Percentiles rank a stretch among this genome's conserved stretches.
Conservation (phyloP, 805 yeast species). For the Candida tallmaniae region DNA sequence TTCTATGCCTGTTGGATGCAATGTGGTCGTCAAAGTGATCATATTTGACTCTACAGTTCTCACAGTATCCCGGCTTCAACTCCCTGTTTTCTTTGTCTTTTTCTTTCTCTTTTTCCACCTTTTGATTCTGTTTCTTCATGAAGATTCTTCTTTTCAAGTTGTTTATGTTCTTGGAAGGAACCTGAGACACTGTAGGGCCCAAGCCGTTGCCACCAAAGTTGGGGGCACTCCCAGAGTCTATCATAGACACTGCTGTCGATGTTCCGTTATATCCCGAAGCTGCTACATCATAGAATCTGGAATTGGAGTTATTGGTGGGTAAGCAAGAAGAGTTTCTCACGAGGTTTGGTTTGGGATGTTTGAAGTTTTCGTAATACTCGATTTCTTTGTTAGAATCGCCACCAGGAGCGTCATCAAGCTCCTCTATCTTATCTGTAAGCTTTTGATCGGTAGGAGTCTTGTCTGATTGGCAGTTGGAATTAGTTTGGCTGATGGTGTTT, state of each 20-base stretch:
- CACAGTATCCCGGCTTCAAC: conserved; percentile 77
- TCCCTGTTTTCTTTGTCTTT: conserved; percentile 18
- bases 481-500: conserved; percentile 7
- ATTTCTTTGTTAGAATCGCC: conserved; percentile 8
- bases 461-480: conserved; percentile 1
- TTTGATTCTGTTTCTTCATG: conserved; percentile 33
- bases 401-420: conserved; percentile 13
- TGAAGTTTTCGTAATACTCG: conserved; percentile 19
- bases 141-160: conserved; percentile 44
- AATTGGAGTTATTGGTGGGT: conserved; percentile 25
- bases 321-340: conserved; percentile 36
- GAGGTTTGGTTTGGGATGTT: conserved; percentile 20
- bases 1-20: conserved; percentile 60
- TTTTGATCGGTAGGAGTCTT: no score
- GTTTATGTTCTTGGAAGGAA: conserved; percentile 48
- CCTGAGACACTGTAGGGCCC: conserved; percentile 56
- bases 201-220: conserved; percentile 49
- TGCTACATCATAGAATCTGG: conserved; percentile 41
- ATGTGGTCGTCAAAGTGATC: conserved; percentile 78
- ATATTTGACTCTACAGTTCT: conserved; percentile 83
- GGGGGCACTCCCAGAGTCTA: conserved; percentile 35
- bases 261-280: conserved; percentile 44
- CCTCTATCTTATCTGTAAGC: conserved; percentile 3
- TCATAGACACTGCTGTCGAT: conserved; percentile 36
- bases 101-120: conserved; percentile 14